A percentile compares a stretch with the other conserved stretches of the same genome.
phyloP scores from a whole-genome alignment of 2,329 filamentous ascomycete genomes.

The Cladophialophora psammophila region DNA sequence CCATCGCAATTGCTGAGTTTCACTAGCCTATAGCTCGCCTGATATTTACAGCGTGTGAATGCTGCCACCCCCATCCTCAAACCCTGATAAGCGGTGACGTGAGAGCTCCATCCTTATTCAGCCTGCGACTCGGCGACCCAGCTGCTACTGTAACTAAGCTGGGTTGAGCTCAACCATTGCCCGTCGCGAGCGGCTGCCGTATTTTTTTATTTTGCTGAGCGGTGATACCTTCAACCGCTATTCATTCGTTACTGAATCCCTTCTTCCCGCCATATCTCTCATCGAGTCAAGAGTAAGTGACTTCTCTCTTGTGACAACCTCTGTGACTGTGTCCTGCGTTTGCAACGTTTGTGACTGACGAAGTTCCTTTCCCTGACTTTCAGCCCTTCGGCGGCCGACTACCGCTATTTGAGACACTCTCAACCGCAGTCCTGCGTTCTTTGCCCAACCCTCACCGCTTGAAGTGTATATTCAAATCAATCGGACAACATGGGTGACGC shows the following conservation, averaged over 20 bases:
- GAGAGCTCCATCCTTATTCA: slow-evolving; percentile 30
- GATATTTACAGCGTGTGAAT: slow-evolving; percentile 8
- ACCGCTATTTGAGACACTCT: slow-evolving; percentile 18
- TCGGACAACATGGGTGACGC: slow-evolving; percentile 67
- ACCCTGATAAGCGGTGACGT: slow-evolving; percentile 36
- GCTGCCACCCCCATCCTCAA: neutral
- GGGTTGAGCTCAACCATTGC: slow-evolving; percentile 29
- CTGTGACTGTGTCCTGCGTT: neutral
- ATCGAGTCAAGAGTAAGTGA: slow-evolving; percentile 9
- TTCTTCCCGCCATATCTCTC: slow-evolving; percentile 5
- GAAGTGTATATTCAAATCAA: slow-evolving; percentile 7
- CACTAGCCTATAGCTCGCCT: slow-evolving; percentile 12
- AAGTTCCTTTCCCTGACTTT: slow-evolving; percentile 1
- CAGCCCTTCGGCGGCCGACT: slow-evolving; percentile 23
- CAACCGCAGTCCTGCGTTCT: slow-evolving; percentile 14
- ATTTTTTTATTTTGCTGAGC: slow-evolving; percentile 31
- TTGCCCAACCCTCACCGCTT: slow-evolving; percentile 7
- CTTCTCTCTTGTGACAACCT: neutral
- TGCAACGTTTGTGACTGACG: slow-evolving; percentile 22
- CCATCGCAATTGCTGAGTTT: slow-evolving; percentile 20
- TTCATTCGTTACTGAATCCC: slow-evolving; percentile 4
- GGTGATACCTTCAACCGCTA: slow-evolving; percentile 22
- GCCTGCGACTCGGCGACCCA: neutral
- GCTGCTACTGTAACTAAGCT: slow-evolving; percentile 8
- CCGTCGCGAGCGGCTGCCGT: slow-evolving; percentile 1